These are phyloP conservation scores for Stromatinia cepivora DNA, from an alignment of 2,329 filamentous ascomycete species.

Conservation along the genomic window DNA sequence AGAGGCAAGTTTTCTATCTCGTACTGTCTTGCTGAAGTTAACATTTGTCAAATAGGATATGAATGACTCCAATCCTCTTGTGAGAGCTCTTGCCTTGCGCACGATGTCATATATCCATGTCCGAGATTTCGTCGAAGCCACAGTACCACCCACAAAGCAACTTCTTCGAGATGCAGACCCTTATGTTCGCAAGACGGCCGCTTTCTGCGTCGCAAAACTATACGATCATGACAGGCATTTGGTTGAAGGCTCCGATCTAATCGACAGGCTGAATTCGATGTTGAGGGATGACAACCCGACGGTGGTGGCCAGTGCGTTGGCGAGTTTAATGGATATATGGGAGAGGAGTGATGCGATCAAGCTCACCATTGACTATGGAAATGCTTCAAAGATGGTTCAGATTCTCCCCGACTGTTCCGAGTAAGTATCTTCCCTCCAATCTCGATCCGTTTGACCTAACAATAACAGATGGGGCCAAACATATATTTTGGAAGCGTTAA, in stretches of 20 bases:
- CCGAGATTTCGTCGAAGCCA: constrained; percentile 89
- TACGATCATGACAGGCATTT: constrained; percentile 93
- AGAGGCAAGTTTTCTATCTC: constrained; percentile 54
- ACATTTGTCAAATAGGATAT: constrained; percentile 65
- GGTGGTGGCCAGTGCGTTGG: constrained; percentile 90
- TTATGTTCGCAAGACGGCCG: constrained; percentile 96
- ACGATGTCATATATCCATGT: constrained; percentile 99
- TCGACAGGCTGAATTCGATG: constrained; percentile 86
- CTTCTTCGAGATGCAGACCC: constrained; percentile 85
- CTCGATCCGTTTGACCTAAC: background rate
- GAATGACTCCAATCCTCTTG: constrained; percentile 87
- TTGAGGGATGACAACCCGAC: constrained; percentile 95
- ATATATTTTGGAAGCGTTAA: constrained; percentile 95
- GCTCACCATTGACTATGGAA: constrained; percentile 94
- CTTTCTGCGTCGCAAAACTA: constrained; percentile 93
- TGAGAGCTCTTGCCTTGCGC: constrained; percentile 85
- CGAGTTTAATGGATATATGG: constrained; percentile 95
- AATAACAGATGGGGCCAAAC: constrained; percentile 87
- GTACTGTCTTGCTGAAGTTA: background rate
- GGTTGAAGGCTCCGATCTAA: constrained; percentile 88
- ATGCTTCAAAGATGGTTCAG: constrained; percentile 96
- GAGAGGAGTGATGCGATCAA: constrained; percentile 97
- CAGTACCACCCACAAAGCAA: constrained; percentile 78
- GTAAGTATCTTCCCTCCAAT: constrained; percentile 52
- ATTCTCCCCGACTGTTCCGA: constrained; percentile 97